Evolutionary conservation across 2,329 filamentous ascomycete genomes (phyloP).

Genomic region (Domatiomyces globalis): DNA sequence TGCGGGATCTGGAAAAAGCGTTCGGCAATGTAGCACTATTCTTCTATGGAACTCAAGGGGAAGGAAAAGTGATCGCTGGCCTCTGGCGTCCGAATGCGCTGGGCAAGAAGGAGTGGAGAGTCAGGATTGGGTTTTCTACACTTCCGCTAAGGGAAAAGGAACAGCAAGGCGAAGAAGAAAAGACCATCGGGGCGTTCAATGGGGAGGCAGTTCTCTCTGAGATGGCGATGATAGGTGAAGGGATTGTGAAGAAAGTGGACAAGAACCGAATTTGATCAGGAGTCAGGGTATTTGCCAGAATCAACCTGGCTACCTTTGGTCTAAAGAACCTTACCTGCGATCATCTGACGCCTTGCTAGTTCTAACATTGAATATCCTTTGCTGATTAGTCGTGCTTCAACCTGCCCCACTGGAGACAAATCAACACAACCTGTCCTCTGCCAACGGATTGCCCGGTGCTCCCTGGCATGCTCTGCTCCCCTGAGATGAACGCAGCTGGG

Average conservation of each 20-base stretch:
- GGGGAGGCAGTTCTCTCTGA: conserved; percentile 54
- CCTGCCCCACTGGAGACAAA: neutral
- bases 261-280: conserved; percentile 4
- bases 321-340: too few species aligned
- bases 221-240: conserved; percentile 45
- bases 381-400: neutral
- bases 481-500: too few species aligned
- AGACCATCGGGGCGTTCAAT: conserved; percentile 48
- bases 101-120: conserved; percentile 48
- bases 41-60: conserved; percentile 52
- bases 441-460: neutral
- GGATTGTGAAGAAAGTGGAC: conserved; percentile 13
- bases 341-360: neutral
- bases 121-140: conserved; percentile 56
- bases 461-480: too few species aligned
- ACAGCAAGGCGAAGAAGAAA: conserved; percentile 23
- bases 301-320: too few species aligned
- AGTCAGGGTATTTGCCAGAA: neutral
- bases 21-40: conserved; percentile 63
- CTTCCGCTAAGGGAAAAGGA: conserved; percentile 33
- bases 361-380: neutral
- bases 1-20: conserved; percentile 50
- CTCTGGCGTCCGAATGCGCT: conserved; percentile 47
- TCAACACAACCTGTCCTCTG: neutral
- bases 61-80: conserved; percentile 44